Conservation (phyloP, 2,329 filamentous ascomycete species). For the Talaromyces marneffei region DNA sequence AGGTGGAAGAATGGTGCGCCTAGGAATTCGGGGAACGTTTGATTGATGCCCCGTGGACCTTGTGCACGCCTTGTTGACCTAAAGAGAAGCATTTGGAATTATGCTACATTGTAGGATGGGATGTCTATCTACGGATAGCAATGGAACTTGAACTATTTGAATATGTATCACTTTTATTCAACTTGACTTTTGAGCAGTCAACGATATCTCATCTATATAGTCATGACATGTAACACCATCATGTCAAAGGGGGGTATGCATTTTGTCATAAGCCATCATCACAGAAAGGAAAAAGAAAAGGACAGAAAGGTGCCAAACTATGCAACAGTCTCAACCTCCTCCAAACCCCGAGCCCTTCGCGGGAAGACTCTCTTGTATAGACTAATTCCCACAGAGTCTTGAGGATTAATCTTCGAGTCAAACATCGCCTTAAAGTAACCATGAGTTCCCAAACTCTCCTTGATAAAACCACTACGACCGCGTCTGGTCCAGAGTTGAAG, state of each 20-base stretch:
- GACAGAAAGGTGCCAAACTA: background rate
- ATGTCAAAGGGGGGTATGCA: slow-evolving; percentile 9
- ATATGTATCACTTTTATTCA: background rate
- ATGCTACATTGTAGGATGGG: background rate
- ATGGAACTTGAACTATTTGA: background rate
- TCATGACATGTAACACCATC: slow-evolving; percentile 3
- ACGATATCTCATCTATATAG: background rate
- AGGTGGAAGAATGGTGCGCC: slow-evolving; percentile 40
- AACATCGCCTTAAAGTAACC: slow-evolving; percentile 99
- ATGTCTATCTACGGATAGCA: background rate
- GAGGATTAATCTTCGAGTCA: slow-evolving; percentile 90
- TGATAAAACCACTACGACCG: slow-evolving; percentile 83
- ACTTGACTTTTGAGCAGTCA: background rate
- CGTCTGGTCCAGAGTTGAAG: slow-evolving; percentile 89
- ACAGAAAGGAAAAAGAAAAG: background rate
- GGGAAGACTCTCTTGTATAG: slow-evolving; percentile 84
- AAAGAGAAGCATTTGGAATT: background rate
- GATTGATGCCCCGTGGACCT: slow-evolving; percentile 6
- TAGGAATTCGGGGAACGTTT: slow-evolving; percentile 33
- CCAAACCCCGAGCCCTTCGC: slow-evolving; percentile 54
- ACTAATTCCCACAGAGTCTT: slow-evolving; percentile 88
- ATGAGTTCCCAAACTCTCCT: slow-evolving; percentile 90
- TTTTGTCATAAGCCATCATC: slow-evolving; percentile 5
- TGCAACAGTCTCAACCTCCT: slow-evolving; percentile 20
- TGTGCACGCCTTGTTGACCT: slow-evolving; percentile 13